Percentiles rank a stretch among this genome's conserved stretches.
phyloP scores from a whole-genome alignment of 441 rosid species.

The Jatropha podagrica region DNA sequence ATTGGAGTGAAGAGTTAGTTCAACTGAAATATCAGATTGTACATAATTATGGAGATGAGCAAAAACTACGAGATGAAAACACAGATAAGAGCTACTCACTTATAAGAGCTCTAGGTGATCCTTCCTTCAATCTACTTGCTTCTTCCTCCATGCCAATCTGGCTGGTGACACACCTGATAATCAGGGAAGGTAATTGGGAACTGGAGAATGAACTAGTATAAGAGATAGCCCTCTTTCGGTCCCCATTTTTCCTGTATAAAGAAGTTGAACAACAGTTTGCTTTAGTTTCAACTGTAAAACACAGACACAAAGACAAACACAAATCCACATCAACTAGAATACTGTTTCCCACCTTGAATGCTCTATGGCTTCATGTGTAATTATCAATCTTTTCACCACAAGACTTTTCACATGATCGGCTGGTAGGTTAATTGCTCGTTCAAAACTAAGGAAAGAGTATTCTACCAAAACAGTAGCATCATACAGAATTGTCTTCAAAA shows the following conservation, averaged over 20 bases:
- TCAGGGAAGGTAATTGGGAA: slow-evolving; percentile 40
- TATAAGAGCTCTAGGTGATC: slow-evolving; percentile 49
- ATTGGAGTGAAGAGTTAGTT: not conserved
- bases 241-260: slow-evolving; percentile 42
- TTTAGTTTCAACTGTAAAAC: slow-evolving; percentile 1
- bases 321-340: slow-evolving; percentile 6
- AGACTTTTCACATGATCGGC: slow-evolving; percentile 34
- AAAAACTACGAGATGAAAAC: not conserved
- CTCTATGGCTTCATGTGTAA: slow-evolving; percentile 50
- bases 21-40: not conserved
- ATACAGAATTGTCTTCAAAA: slow-evolving; percentile 40
- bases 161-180: slow-evolving; percentile 35
- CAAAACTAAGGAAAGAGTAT: slow-evolving; percentile 41
- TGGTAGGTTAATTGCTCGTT: slow-evolving; percentile 26
- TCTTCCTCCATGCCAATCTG: slow-evolving; percentile 33
- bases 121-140: slow-evolving; percentile 26
- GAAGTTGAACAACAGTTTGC: not conserved
- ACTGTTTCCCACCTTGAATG: slow-evolving; percentile 37
- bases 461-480: slow-evolving; percentile 52
- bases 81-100: slow-evolving; percentile 31
- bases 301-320: not conserved
- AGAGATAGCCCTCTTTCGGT: slow-evolving; percentile 40
- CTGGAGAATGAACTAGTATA: slow-evolving; percentile 44
- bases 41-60: not conserved
- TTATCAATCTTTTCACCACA: slow-evolving; percentile 43